A percentile compares a stretch with the other conserved stretches of the same genome.
Evolutionary conservation across 2,329 filamentous ascomycete species (phyloP).

Genomic region (Diaporthe sp.): DNA sequence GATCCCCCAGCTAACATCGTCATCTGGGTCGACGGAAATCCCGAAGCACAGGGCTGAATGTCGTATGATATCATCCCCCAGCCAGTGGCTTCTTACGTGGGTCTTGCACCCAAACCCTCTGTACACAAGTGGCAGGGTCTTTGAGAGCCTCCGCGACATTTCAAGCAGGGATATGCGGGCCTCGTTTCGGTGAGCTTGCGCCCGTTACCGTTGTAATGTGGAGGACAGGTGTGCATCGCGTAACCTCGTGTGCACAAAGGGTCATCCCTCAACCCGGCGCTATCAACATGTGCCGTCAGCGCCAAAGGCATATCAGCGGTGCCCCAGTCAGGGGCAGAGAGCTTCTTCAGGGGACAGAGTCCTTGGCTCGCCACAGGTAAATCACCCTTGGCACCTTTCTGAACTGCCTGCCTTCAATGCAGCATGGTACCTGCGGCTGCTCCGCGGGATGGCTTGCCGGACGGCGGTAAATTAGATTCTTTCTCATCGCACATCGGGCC

Average conservation of each 20-base stretch:
- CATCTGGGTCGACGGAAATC: conserved; percentile 55
- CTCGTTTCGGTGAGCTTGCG: not conserved
- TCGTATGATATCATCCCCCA: not conserved
- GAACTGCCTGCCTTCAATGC: not conserved
- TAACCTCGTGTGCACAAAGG: not conserved
- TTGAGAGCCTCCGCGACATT: conserved; percentile 8
- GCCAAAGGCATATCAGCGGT: not conserved
- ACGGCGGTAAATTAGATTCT: conserved; percentile 5
- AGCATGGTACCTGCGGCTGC: conserved; percentile 4
- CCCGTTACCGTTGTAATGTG: not conserved
- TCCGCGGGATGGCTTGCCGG: not conserved
- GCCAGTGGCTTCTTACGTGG: not conserved
- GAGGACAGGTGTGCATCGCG: not conserved
- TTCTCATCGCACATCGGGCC: conserved; percentile 1
- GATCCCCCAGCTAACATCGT: conserved; percentile 56
- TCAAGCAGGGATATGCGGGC: not conserved
- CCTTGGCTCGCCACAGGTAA: conserved; percentile 3
- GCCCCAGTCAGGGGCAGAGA: not conserved
- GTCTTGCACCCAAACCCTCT: not conserved
- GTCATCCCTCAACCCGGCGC: not conserved
- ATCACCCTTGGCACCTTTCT: not conserved
- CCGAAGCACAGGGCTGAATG: conserved; percentile 1
- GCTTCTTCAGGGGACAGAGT: not conserved
- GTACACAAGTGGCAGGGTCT: not conserved
- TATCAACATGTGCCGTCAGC: not conserved